Evolutionary conservation across 345 rosid species (phyloP), one percentile per base, ranked within the genome.

Genomic region (Eucalyptus brandiana): DNA sequence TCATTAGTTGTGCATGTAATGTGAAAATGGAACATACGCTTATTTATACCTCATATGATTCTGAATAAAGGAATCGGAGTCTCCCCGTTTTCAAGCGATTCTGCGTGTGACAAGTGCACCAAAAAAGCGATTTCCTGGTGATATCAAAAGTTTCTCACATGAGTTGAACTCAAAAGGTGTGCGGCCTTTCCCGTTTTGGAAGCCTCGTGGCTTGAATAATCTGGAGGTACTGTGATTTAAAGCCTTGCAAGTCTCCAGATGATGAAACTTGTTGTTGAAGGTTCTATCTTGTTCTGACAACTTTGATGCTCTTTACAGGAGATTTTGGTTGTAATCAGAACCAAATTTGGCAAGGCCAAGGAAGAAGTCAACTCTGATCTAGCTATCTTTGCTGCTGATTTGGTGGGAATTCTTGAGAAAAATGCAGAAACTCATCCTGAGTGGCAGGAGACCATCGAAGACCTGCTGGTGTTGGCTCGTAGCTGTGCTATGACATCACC

Each of bases 301-400:
- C 88, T 80, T 91, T 89, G 87, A 89, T 80, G 13, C 50, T 88
- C 86, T 86, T 49, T 90, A 60, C 96, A 98, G 99, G 99, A 96
- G 92, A 90, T 96, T 50, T 91, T 98, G 95, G 97, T 95, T 90
- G 95, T 93, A 32, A 98, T 98, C 91, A 94, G 96, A 90, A 94
- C 96, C 87, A 98, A 95, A 91, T 98, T 98, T 96, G 99, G 96
- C 93, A 97, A 96, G 93, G 98, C 98, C 89, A 98, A 98, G 93
- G 99, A 98, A 95, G 99, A 98, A 96, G 99, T 98, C 90, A 96
- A 98, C 93, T 95, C 99, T 92, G 99, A 98, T 95, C 96, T 98
- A 91, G 99, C 99, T 86, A 91, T 96, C 87, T 97, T 96, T 92
- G 99, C 99, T 17, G 99, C 99, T 9, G 99, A 98, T 94, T 95